Evolutionary conservation across 306 rosid species (phyloP).

Genomic region (Aeschynomene evenia): DNA sequence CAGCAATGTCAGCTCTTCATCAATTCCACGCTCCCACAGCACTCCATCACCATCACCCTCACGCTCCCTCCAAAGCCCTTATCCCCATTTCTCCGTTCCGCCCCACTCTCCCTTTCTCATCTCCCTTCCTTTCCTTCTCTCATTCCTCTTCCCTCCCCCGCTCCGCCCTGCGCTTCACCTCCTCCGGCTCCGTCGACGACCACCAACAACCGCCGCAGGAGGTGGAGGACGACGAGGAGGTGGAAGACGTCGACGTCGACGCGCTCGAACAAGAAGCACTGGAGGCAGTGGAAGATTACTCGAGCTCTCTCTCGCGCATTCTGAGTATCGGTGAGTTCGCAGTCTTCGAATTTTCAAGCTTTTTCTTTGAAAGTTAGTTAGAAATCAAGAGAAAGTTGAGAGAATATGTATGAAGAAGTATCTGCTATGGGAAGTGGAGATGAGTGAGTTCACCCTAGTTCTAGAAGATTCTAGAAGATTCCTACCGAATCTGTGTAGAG

Average conservation of each 20-base stretch:
- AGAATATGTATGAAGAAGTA: too few species aligned
- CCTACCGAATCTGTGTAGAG: too few species aligned
- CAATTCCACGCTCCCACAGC: conserved; percentile 32
- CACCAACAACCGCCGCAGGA: conserved; percentile 36
- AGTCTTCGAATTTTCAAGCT: background rate
- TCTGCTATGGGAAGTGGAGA: too few species aligned
- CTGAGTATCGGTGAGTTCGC: conserved; percentile 47
- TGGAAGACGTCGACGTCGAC: conserved; percentile 39
- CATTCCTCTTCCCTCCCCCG: conserved; percentile 18
- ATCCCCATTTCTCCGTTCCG: conserved; percentile 26
- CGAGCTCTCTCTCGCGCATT: conserved; percentile 53
- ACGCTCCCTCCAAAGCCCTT: conserved; percentile 36
- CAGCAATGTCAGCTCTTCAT: conserved; percentile 42
- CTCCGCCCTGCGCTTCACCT: background rate
- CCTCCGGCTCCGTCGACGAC: conserved; percentile 27
- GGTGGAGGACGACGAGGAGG: conserved; percentile 10
- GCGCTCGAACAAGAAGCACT: conserved; percentile 72
- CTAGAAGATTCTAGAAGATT: too few species aligned
- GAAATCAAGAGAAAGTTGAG: too few species aligned
- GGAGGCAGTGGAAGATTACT: conserved; percentile 56
- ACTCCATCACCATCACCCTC: conserved; percentile 18
- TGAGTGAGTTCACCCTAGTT: too few species aligned
- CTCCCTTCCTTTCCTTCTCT: conserved; percentile 30
- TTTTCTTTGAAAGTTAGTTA: too few species aligned
- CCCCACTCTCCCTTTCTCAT: conserved; percentile 13